Percentiles rank a stretch among this genome's conserved stretches.
Conservation (phyloP, 129 eudicot species). For the Flaveria sonorensis region DNA sequence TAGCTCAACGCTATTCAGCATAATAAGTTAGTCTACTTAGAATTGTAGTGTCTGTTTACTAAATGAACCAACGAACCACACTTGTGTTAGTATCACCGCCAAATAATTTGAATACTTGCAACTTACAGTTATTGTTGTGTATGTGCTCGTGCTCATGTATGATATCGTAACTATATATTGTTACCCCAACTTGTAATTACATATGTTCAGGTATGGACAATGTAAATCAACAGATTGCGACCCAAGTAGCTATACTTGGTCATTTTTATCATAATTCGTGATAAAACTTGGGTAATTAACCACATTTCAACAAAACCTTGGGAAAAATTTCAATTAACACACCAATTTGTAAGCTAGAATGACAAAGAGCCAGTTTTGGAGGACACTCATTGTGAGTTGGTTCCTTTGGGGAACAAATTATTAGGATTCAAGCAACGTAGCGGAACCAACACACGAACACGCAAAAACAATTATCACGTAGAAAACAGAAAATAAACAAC, state of each 20-base stretch:
- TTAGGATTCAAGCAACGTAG: no score
- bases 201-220: neutral
- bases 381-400: no score
- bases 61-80: neutral
- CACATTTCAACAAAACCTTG: no score
- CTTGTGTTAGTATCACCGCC: neutral
- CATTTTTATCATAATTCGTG: no score
- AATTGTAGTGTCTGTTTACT: slow-evolving; percentile 22
- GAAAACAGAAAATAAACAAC: no score
- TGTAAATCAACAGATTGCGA: neutral
- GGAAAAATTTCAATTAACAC: no score
- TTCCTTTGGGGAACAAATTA: no score
- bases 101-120: slow-evolving; percentile 25
- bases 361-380: no score
- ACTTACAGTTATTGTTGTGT: neutral
- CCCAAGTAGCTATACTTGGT: neutral
- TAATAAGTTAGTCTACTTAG: slow-evolving; percentile 35
- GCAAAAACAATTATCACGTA: no score
- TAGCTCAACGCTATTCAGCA: neutral
- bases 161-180: neutral
- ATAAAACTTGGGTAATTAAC: no score
- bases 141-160: neutral
- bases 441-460: no score
- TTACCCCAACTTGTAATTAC: neutral
- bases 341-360: no score